A percentile compares a stretch with the other conserved stretches of the same genome.
Evolutionary conservation across 768 basidiomycete genomes (phyloP).

Genomic region (Pulveroboletus sp.): DNA sequence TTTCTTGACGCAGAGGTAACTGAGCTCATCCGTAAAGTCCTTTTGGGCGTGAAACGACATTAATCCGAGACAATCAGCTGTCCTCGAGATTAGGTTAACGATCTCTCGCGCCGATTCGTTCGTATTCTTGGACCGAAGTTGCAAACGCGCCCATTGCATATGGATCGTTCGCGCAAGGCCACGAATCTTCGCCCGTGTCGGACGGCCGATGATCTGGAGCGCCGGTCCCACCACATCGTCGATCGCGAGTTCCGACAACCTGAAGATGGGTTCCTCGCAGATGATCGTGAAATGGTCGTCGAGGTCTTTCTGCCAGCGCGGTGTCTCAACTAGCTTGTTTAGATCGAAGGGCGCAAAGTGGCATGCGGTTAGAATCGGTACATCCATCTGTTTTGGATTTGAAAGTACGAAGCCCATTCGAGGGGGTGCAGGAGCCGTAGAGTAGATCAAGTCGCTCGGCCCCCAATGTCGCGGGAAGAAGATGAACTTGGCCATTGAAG

Average conservation of each 20-base stretch:
- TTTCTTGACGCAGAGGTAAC: conserved; percentile 8
- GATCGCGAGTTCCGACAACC: conserved; percentile 2
- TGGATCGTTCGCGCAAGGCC: conserved; percentile 7
- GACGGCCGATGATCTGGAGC: conserved; percentile 9
- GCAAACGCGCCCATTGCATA: conserved; percentile 18
- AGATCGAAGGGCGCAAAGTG: conserved; percentile 11
- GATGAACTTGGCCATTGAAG: not conserved
- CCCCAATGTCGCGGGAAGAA: too few relatives aligned
- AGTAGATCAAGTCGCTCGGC: not conserved
- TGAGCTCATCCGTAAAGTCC: conserved; percentile 13
- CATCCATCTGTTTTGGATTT: not conserved
- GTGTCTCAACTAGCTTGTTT: not conserved
- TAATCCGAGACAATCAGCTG: conserved; percentile 4
- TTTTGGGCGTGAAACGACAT: conserved; percentile 1
- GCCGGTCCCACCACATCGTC: conserved; percentile 9
- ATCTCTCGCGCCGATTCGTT: conserved; percentile 4
- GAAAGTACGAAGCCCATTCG: too few relatives aligned
- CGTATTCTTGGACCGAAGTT: conserved; percentile 7
- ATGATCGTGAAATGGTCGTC: conserved; percentile 10
- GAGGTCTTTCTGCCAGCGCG: conserved; percentile 14
- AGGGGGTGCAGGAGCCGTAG: not conserved
- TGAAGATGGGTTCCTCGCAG: conserved; percentile 11
- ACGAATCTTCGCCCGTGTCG: conserved; percentile 10
- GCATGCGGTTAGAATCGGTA: not conserved
- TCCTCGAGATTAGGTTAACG: conserved; percentile 8